Evolutionary conservation across 805 yeast genomes (phyloP), one percentile per base, ranked within the genome.

Genomic region (Helenozyma baotianmanensis): DNA sequence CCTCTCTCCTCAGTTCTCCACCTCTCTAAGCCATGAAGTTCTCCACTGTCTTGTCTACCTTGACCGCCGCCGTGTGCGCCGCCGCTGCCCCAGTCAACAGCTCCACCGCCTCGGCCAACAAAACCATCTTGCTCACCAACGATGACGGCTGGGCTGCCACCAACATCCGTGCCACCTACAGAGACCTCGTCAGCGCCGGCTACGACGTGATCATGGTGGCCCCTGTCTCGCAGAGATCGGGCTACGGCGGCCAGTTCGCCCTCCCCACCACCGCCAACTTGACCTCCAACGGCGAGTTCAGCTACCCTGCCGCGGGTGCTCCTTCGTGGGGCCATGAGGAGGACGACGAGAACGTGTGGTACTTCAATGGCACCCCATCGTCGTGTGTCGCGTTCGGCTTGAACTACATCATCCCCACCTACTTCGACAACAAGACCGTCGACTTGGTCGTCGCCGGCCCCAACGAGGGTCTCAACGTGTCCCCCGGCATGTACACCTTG

Each of bases 131-230:
- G 14, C 57, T 73, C 24, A 67, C 79, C 39, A 74, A 76, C 45
- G 81, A 76, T 47, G 81, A 76, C 42, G 69, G 74, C 13, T 76
- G 76, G 74, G 72, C 70, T 3, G 57, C 78, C 4, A 70, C 79
- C 29, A 73, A 73, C 48, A 71, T 76, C 48, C 68, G 80, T 50
- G 76, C 80, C 11, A 53, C 74, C 9, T 76, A 74, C 64, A 54
- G 65, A 32, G 72, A 60, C 22, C 62, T 46, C 43, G 43, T 36
- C 35, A 30, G 11, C 6, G 50, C 48, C n/a, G 50, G 50, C 7
- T 42, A 47, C 37, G 39, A 47, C 21, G 50, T 47, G 28, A 35
- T 47, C 21, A 17, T 47, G 40, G 46, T 41, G 13, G 48, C 51
- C 14, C 51, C 51, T n/a, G 51, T 32, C 11, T 30, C 27, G 25